Evolutionary conservation across 495 filamentous ascomycete species (phyloP), one percentile per base, ranked within the genome.

Genomic region (Podospora pseudocomata): DNA sequence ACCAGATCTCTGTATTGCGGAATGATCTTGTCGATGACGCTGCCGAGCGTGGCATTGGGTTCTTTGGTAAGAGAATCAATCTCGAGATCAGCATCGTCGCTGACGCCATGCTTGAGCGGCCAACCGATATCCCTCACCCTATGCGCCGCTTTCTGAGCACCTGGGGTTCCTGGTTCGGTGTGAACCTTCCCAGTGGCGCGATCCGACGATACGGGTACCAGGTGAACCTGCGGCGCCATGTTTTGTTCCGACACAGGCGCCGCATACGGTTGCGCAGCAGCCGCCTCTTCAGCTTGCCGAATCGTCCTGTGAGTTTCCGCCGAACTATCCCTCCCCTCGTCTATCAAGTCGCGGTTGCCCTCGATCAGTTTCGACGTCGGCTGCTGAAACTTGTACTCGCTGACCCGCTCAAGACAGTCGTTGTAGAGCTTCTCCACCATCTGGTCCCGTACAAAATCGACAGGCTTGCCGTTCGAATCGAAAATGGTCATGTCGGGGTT

Each of bases 401-500:
- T 94, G 27, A 94, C 92, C 58, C 94, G 87, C 70, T 98, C 95
- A 11, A 97, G 86, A 23, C 96, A 89, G 76, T 98, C 92, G 69
- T 97, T 97, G 82, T 93, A 97, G 0, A 99, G 85, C 60, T 89
- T 91, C 74, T 97, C 92, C 26, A 92, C 92, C 75, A 92, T 86
- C 57, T 85, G 84, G 79, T 99, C 95, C 67, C 89, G 88, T n/a
- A 85, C 80, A 66, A 90, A 86, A 70, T 97, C 86, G 19, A 97
- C 92, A 0, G 91, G 81, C 49, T 86, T 86, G 34, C 95, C 95
- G 74, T 95, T 92, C 62, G 87, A 84, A 78, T 99, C 95, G 78
- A 97, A 96, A 16, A 99, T 87, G 2, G 91, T 93, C 3, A 93
- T 93, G 65, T 92, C 90, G 65, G 97, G 91, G 64, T 86, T 91